Evolutionary conservation across 805 yeast species (phyloP), one percentile per base, ranked within the genome.

Genomic region (Candida boleticola): DNA sequence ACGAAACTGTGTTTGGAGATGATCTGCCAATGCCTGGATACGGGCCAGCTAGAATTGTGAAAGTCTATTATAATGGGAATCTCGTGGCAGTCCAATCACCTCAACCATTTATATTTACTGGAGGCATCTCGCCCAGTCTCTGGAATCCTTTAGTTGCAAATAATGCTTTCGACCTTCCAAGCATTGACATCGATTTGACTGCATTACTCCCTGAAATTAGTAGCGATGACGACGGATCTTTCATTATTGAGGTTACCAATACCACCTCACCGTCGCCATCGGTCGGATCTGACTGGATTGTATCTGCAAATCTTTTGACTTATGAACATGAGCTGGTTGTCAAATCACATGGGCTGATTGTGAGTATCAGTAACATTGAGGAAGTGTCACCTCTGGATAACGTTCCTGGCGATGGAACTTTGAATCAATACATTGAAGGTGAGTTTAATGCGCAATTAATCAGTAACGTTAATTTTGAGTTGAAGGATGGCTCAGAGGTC

Each of bases 81-180:
- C 68, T 81, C 37, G 73, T 85, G 2, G 80, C 80, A 1, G 63
- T 78, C 3, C 72, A 73, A 16, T 64, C 78, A 16, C 90, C 92
- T 2, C 77, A 73, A 45, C 87, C 88, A 1, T 74, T 78, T 6
- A 73, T 86, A 9, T 85, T 69, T 61, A 78, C 90, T 1, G 92
- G 92, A 5, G 92, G 90, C 2, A 63, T 79, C 21, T 74, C 85
- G 3, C 90, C 93, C 1, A 68, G 79, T 5, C 60, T 85, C 35
- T 85, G 93, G 93, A 71, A 73, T 39, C 85, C 89, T 5, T 75
- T 84, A 47, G 90, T 85, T 5, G 81, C 85, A 3, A 70, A 78
- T 21, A 73, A 78, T 42, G 79, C 90, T 1, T 83, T 79, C 58
- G 90, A 86, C 55, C 62, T 85, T 18, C 79, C 79, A 16, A 74